Evolutionary conservation across 225 moss, liverwort and hornwort species (phyloP).

Genomic region (Neckera pumila): DNA sequence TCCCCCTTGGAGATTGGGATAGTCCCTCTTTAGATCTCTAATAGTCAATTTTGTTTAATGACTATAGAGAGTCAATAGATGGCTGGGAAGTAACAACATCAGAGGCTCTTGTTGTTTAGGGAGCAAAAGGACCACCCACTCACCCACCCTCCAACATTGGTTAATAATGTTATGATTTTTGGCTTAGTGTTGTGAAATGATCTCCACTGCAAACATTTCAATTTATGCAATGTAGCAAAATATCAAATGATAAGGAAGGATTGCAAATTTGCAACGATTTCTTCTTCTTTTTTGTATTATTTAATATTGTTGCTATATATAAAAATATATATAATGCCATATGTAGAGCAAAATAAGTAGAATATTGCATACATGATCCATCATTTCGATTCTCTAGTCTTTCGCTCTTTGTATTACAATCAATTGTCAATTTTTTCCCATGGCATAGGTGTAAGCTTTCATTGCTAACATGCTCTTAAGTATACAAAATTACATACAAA

Average conservation of each 20-base stretch:
- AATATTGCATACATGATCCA: neutral
- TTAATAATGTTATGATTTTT: neutral
- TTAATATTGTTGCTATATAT: neutral
- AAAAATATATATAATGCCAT: neutral
- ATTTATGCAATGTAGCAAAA: neutral
- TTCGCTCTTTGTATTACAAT: rapidly evolving
- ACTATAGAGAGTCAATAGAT: no score
- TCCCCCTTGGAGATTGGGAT: no score
- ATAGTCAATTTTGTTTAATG: no score
- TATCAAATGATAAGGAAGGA: neutral
- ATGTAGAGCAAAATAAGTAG: no score
- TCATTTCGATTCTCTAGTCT: neutral
- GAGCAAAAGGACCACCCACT: no score
- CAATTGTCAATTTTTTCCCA: neutral
- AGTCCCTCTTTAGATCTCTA: rapidly evolving
- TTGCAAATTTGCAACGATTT: neutral
- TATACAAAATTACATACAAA: neutral
- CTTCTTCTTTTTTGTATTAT: rapidly evolving
- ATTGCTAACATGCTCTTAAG: neutral
- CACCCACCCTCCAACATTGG: rapidly evolving
- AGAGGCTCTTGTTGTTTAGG: no score
- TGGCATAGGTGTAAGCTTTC: neutral
- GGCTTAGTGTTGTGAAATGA: neutral
- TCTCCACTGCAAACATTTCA: neutral
- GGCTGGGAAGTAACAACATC: no score